Base-by-base conservation (phyloP, 345 rosid species). In the Syzygium jambos region DNA sequence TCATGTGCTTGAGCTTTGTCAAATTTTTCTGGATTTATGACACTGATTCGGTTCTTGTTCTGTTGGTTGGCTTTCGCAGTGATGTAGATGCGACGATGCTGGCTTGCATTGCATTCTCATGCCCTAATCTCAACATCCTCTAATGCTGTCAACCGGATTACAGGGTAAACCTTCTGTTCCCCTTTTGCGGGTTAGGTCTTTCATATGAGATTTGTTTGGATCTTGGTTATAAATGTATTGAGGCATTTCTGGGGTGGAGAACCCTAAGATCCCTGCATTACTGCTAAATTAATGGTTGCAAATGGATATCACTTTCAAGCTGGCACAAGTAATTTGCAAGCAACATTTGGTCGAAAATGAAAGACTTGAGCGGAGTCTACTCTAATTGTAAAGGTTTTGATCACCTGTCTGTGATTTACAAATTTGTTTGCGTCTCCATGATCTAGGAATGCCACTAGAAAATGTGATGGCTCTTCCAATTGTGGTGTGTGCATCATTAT, bases 81-180 rank as follows among this genome's bases (percentile, higher is more conserved):
- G 99, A 96, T 88, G 90, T 96, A 51, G 99, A 98, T 85, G 95
- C 99, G 34, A 96, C 99, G 0, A 94, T 95, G 95, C 87, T 98
- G 85, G 99, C 99, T 6, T 98, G 98, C 90, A 94, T 98, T 92
- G 99, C 98, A 1, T 96, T 98, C 88, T 96, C 99, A 51, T 96
- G 99, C 87, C 98, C 99, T 55, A 91, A 91, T 95, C 84, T 90
- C 92, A 51, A 92, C 88, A 41, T 93, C 93, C 9, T 94, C 88
- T 25, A 56, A 88, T 77, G 95, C 98, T 19, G 94, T 93, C 87
- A 98, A 96, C 91, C 90, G 99, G 84, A 96, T 98, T 53, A 90
- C 96, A 84, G 99, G 99, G 99, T 98, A 96, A 88, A 43, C 5
- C 52, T 85, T 78, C 41, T 68, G 38, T 51, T 51, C 19, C 49